Conservation (phyloP, 2,329 filamentous ascomycete genomes). For the Ceratocystis harringtonii region DNA sequence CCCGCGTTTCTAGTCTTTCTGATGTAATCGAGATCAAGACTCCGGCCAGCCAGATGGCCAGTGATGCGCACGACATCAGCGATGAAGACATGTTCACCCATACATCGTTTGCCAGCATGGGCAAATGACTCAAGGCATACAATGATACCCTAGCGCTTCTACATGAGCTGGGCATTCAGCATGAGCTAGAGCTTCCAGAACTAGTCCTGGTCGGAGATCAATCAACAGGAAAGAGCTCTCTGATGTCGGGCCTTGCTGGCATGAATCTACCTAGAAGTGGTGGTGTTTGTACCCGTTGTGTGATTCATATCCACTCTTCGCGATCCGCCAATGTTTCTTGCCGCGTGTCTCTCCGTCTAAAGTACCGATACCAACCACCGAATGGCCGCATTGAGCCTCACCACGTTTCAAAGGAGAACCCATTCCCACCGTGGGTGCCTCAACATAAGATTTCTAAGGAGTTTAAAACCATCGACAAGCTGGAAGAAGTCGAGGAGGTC, state of each 20-base stretch:
- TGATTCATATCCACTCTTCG: constrained; percentile 62
- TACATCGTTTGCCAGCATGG: constrained; percentile 38
- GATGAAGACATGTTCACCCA: constrained; percentile 29
- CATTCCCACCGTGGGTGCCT: constrained; percentile 52
- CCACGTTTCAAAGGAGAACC: constrained; percentile 35
- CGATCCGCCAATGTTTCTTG: constrained; percentile 49
- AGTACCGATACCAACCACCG: constrained; percentile 42
- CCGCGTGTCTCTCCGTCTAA: constrained; percentile 46
- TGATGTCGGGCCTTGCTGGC: constrained; percentile 50
- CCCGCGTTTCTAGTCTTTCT: neutral
- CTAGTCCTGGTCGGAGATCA: constrained; percentile 77
- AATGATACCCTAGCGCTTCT: constrained; percentile 54
- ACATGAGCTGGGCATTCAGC: constrained; percentile 56
- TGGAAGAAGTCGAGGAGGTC: constrained; percentile 47
- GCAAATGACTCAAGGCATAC: constrained; percentile 46
- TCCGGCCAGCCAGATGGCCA: neutral
- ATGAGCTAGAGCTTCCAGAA: constrained; percentile 57
- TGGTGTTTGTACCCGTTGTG: constrained; percentile 66
- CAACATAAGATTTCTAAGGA: constrained; percentile 32
- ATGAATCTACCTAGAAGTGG: constrained; percentile 56
- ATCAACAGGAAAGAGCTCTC: constrained; percentile 63
- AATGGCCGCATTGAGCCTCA: constrained; percentile 29
- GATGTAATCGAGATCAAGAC: constrained; percentile 5
- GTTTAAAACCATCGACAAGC: constrained; percentile 50
- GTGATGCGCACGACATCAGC: constrained; percentile 1